Evolutionary conservation across 257 asterid genomes (phyloP).

Genomic region (Marsdenia floribunda): DNA sequence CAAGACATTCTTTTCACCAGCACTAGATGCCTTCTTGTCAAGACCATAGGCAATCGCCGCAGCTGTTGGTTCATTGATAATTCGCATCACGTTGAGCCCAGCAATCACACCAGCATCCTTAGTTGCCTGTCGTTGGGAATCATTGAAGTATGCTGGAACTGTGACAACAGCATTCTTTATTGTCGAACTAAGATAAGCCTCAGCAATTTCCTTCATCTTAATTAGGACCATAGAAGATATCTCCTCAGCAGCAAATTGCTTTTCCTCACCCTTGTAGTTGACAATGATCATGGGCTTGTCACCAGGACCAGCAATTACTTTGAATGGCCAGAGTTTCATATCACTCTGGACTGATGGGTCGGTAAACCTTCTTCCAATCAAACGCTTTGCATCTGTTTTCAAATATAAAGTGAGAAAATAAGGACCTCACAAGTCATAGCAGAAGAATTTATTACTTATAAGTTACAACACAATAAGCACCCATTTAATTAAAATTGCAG

Average conservation of each 20-base stretch:
- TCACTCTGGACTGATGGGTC: conserved; percentile 26
- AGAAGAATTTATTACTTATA: too few species aligned
- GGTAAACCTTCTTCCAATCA: conserved; percentile 26
- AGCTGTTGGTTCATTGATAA: conserved; percentile 41
- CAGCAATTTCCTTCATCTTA: conserved; percentile 30
- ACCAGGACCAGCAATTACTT: conserved; percentile 28
- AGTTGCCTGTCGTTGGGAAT: conserved; percentile 41
- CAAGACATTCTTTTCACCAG: conserved; percentile 35
- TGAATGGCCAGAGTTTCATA: conserved; percentile 28
- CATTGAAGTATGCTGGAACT: conserved; percentile 43
- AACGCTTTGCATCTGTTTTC: conserved; percentile 25
- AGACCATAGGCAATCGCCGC: conserved; percentile 43
- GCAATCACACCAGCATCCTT: conserved; percentile 24
- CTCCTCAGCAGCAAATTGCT: conserved; percentile 29
- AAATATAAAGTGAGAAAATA: neutral
- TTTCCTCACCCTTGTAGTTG: conserved; percentile 31
- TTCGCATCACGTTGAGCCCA: conserved; percentile 36
- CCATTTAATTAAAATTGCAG: neutral
- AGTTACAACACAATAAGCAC: neutral
- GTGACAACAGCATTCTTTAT: conserved; percentile 40
- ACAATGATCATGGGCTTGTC: conserved; percentile 32
- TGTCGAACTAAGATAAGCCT: conserved; percentile 29
- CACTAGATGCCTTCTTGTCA: conserved; percentile 37
- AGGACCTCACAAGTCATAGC: too few species aligned
- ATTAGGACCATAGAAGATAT: conserved; percentile 27